These are phyloP conservation scores for Ambrosia hybrid DNA, from an alignment of 140 eudicot species.

Conservation along the genomic window DNA sequence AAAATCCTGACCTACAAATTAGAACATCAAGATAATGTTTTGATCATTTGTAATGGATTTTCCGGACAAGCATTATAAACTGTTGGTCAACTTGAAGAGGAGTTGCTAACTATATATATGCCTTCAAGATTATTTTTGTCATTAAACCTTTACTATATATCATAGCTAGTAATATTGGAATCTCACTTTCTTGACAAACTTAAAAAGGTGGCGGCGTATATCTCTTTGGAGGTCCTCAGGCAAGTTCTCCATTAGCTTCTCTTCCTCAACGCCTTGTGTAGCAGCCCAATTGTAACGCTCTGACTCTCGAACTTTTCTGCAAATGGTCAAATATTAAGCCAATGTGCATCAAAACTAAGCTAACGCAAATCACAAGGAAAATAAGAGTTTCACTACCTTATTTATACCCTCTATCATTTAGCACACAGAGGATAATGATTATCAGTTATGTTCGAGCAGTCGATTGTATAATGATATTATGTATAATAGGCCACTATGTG, in stretches of 20 bases:
- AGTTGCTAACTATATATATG: too few relatives aligned
- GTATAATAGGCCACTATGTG: not conserved
- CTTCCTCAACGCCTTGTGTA: slow-evolving; percentile 86
- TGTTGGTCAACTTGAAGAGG: too few relatives aligned
- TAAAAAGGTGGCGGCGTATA: slow-evolving; percentile 75
- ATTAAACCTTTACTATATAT: not conserved
- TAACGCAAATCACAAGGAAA: not conserved
- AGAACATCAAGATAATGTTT: not conserved
- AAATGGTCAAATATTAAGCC: not conserved
- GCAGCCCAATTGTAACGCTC: slow-evolving; percentile 92
- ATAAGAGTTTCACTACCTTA: not conserved
- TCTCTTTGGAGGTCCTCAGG: slow-evolving; percentile 91
- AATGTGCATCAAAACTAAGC: not conserved
- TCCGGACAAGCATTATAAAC: too few relatives aligned
- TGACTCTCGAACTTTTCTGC: slow-evolving; percentile 68
- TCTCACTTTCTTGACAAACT: slow-evolving; percentile 62
- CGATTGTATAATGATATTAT: too few relatives aligned
- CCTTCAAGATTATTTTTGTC: too few relatives aligned
- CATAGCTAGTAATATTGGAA: not conserved
- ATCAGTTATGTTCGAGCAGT: too few relatives aligned
- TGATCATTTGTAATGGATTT: not conserved
- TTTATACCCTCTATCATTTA: not conserved
- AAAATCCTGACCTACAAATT: slow-evolving; percentile 64
- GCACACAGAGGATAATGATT: too few relatives aligned
- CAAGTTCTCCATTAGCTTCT: slow-evolving; percentile 62